Base-by-base conservation (phyloP, 306 rosid genomes). In the Quercus parvula region DNA sequence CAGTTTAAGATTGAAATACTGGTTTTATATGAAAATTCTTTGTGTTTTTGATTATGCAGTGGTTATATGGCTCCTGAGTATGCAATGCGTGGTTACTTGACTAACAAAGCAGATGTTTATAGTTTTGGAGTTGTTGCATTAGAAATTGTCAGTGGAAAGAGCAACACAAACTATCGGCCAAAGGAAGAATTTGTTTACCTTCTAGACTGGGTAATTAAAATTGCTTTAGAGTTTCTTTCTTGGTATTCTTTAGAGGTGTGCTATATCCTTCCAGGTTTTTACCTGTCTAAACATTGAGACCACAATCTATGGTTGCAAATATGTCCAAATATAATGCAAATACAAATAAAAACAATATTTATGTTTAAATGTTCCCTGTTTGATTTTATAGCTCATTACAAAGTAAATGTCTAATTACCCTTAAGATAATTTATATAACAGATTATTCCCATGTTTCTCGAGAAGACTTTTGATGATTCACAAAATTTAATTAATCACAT, bases 21-120 rank as follows among this genome's bases (percentile, higher is more conserved):
- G 52, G 62, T 72, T 78, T n/a, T 14, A 27, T 58, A 12, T 75
- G 41, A 62, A 73, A 67, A 61, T 20, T 55, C 35, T 72, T 63
- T 61, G 10, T 38, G 33, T 31, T 62, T 54, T 86, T 56, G 56
- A 20, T 70, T 85, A 2, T 86, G 72, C 68, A 94, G 99, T n/a
- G 99, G 98, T 78, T 94, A 94, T 72, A 94, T 94, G 97, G 98
- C 98, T 78, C 98, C 98, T 0, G 97, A 94, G 71, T 94, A 94
- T 81, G 99, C 97, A 77, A 94, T 94, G 97, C 97, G 97, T 12
- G 97, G 99, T 25, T 90, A 91, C 84, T 87, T 94, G 74, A 94
- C 97, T 0, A 73, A 85, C 68, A 94, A 94, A 81, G 98, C 97
- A 61, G 98, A 94, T 63, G 86, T 94, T 63, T 94, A 94, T 88